Percentiles rank a stretch among this genome's conserved stretches.
These are phyloP conservation scores for Phialophora macrospora DNA, from an alignment of 2,329 filamentous ascomycete genomes.

Conservation along the genomic window DNA sequence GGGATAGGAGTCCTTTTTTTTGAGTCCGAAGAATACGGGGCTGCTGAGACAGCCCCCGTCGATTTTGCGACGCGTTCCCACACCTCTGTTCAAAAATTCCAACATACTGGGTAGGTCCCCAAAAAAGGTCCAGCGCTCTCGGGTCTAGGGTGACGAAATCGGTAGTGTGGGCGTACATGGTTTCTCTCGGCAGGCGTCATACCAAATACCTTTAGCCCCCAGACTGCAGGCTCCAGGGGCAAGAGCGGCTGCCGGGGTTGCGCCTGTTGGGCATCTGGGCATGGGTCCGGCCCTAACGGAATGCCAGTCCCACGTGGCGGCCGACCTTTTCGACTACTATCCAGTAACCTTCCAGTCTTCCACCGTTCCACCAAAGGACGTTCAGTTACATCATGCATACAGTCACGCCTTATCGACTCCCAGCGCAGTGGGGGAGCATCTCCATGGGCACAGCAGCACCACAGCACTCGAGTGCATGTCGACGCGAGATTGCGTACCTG, in stretches of 20 bases:
- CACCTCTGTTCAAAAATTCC: not conserved
- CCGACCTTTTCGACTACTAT: not conserved
- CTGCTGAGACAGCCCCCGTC: not conserved
- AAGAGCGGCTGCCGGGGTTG: not conserved
- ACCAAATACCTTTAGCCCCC: not conserved
- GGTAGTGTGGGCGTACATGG: not conserved
- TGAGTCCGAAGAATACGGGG: not conserved
- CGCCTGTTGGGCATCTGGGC: not conserved
- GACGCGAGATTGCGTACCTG: not conserved
- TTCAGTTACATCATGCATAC: conserved; percentile 2
- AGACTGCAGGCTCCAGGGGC: conserved; percentile 3
- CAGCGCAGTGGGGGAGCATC: not conserved
- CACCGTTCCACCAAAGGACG: not conserved
- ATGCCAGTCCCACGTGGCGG: conserved; percentile 7
- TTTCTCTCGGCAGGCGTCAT: conserved; percentile 17
- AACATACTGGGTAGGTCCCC: not conserved
- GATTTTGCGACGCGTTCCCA: conserved; percentile 1
- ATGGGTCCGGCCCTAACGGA: not conserved
- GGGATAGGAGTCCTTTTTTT: not conserved
- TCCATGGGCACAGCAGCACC: not conserved
- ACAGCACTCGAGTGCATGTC: not conserved
- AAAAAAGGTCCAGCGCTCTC: not conserved
- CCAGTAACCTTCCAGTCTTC: not conserved
- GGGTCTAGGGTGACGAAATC: conserved; percentile 10
- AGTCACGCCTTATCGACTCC: not conserved